Percentiles rank a stretch among this genome's conserved stretches.
These are phyloP conservation scores for Abortiporus biennis DNA, from an alignment of 1,284 basidiomycete species.

Conservation along the genomic window DNA sequence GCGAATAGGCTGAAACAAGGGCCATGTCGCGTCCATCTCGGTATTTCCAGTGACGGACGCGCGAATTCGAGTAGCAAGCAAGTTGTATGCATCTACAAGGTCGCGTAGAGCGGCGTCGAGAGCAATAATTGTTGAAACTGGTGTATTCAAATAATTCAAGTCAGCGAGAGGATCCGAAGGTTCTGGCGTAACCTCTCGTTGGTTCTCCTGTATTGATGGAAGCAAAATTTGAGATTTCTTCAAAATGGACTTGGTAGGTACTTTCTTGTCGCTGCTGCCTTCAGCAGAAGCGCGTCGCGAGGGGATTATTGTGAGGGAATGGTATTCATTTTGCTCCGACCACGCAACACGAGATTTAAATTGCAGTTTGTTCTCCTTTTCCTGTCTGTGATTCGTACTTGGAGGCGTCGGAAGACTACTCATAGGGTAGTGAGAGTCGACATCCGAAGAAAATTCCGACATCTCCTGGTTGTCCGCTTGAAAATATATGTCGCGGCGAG, in stretches of 20 bases:
- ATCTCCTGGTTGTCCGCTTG: too few species aligned
- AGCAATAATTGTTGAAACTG: slow-evolving; percentile 52
- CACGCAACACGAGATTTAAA: slow-evolving; percentile 45
- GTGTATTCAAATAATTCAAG: slow-evolving; percentile 52
- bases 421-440: background rate
- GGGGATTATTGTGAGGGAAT: slow-evolving; percentile 28
- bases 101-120: slow-evolving; percentile 40
- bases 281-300: slow-evolving; percentile 22
- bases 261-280: slow-evolving; percentile 29
- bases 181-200: slow-evolving; percentile 64
- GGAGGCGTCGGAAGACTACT: slow-evolving; percentile 52
- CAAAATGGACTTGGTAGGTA: slow-evolving; percentile 56
- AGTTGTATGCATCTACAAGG: slow-evolving; percentile 65
- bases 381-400: slow-evolving; percentile 45
- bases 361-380: slow-evolving; percentile 40
- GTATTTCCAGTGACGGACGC: slow-evolving; percentile 39
- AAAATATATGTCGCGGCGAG: too few species aligned
- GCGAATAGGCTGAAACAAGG: slow-evolving; percentile 62
- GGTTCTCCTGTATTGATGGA: slow-evolving; percentile 36
- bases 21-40: slow-evolving; percentile 56
- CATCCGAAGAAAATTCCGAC: background rate
- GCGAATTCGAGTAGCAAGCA: slow-evolving; percentile 59
- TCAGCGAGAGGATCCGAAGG: slow-evolving; percentile 61
- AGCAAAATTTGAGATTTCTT: slow-evolving; percentile 39
- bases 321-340: slow-evolving; percentile 52